These are phyloP conservation scores for Elasticomyces elasticus DNA, from an alignment of 495 filamentous ascomycete species.

Conservation along the genomic window DNA sequence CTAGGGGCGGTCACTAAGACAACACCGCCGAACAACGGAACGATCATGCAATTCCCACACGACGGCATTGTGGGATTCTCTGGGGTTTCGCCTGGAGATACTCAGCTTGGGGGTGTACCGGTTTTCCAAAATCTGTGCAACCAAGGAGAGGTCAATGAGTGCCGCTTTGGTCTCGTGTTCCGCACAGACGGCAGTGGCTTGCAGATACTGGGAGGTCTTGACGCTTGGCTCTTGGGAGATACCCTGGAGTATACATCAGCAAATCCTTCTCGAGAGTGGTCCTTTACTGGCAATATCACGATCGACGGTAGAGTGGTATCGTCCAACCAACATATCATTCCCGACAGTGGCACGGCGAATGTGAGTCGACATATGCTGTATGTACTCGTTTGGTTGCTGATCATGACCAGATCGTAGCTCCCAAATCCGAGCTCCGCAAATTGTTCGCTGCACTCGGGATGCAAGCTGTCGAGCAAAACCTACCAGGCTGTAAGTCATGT, in stretches of 20 bases:
- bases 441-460: slow-evolving; percentile 6
- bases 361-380: neutral
- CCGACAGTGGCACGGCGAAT: slow-evolving; percentile 5
- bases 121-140: slow-evolving; percentile 7
- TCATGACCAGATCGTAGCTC: slow-evolving; percentile 3
- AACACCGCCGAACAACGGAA: neutral
- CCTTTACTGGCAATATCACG: neutral
- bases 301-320: neutral
- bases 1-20: neutral
- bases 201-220: slow-evolving; percentile 7
- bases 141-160: neutral
- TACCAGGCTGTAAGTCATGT: slow-evolving; percentile 1
- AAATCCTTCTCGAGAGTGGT: neutral
- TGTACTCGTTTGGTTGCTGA: neutral
- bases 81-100: neutral
- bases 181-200: neutral
- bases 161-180: slow-evolving; percentile 2
- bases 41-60: slow-evolving; percentile 3
- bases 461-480: slow-evolving; percentile 7
- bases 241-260: neutral
- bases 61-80: slow-evolving; percentile 6
- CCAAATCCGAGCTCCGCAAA: neutral
- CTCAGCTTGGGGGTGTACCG: slow-evolving; percentile 1
- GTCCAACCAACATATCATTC: neutral
- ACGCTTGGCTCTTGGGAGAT: neutral